Evolutionary conservation across 106 monocot species (phyloP).

Genomic region (Triglochin maritima): DNA sequence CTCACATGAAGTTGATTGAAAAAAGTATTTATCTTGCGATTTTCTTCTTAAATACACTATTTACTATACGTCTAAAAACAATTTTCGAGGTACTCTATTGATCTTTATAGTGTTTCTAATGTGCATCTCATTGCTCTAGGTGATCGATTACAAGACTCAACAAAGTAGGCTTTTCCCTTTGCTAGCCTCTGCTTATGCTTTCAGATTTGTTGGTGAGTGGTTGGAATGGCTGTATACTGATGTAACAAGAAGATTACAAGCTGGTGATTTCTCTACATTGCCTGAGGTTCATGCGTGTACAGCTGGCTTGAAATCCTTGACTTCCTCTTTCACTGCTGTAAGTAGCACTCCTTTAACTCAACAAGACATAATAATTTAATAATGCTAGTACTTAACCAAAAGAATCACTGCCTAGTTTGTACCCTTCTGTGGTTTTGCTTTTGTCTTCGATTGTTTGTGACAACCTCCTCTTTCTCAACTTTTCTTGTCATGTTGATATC

Average conservation of each 20-base stretch:
- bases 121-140: conserved; percentile 28
- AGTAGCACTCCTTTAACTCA: conserved; percentile 5
- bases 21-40: too few species aligned
- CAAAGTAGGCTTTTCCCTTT: conserved; percentile 94
- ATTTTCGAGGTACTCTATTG: too few species aligned
- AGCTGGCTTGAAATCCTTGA: conserved; percentile 91
- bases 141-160: conserved; percentile 93
- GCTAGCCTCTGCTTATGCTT: conserved; percentile 95
- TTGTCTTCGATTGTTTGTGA: too few species aligned
- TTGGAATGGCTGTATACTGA: conserved; percentile 85
- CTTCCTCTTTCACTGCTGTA: conserved; percentile 82
- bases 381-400: background rate
- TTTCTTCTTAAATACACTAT: too few species aligned
- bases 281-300: conserved; percentile 98
- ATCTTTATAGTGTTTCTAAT: too few species aligned
- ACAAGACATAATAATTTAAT: background rate
- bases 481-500: too few species aligned
- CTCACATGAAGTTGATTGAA: too few species aligned
- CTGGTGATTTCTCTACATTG: conserved; percentile 81
- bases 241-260: conserved; percentile 66
- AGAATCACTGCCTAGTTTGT: too few species aligned
- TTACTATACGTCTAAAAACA: too few species aligned
- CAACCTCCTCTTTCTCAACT: too few species aligned
- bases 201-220: conserved; percentile 97
- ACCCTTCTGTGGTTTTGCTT: too few species aligned